Base-by-base conservation (phyloP, 495 filamentous ascomycete genomes). In the Aspergillus haitiensis region DNA sequence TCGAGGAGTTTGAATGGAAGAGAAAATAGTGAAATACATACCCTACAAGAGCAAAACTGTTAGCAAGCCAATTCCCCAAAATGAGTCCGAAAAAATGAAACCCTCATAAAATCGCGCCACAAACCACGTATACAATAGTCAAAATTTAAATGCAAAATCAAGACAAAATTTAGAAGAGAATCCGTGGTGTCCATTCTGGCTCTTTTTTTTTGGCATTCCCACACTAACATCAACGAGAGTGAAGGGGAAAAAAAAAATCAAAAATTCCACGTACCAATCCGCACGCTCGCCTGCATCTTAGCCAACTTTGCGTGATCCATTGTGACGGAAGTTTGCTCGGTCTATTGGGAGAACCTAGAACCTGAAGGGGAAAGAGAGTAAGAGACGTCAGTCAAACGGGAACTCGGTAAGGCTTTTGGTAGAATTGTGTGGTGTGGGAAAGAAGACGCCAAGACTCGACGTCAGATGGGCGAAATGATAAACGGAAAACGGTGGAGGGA, bases 281-380 rank as follows among this genome's bases (percentile, higher is more conserved):
- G 80, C 67, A 80, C 81, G 64, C 76, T 81, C 69, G 75, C 73
- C 76, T 82, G 80, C 77, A 83, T 77, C 64, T 71, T 77, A 69
- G 79, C 79, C 68, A 83, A 72, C 78, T 83, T 83, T 70, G 77
- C 80, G 60, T 81, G 77, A 79, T 83, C 81, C 81, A 83, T 83
- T 56, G 60, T 79, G 73, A 68, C 66, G 68, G 61, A 65, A 53
- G 55, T 70, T 67, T 60, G 63, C 61, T 64, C 50, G 68, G 58
- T 67, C 52, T 55, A 56, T 67, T 58, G 50, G 50, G 35, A 51
- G 64, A 67, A 65, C 63, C 55, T 62, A 54, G 47, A 58, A 27
- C 21, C 21, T 27, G 21, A 27, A 56, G 31, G 18, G 39, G 44
- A 51, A 46, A 18, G 36, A 51, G 53, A 58, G 40, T 53, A 13